Conservation (phyloP, 2,329 filamentous ascomycete genomes). For the Monosporascus sp. region DNA sequence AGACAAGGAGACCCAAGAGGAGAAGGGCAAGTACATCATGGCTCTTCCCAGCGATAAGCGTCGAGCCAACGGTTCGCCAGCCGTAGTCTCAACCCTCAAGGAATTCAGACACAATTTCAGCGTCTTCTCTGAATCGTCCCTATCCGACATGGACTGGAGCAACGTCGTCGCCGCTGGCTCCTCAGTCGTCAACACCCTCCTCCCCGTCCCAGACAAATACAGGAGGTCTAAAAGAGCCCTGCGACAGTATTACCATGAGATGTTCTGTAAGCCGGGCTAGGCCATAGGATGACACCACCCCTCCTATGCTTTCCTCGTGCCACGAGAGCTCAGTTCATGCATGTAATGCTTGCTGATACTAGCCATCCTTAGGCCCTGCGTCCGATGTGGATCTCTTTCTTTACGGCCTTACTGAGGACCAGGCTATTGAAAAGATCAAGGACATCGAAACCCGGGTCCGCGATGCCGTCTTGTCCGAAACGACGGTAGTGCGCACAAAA, state of each 20-base stretch:
- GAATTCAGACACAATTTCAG: slow-evolving; percentile 77
- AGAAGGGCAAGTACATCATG: slow-evolving; percentile 67
- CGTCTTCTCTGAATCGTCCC: slow-evolving; percentile 73
- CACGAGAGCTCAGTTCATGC: neutral
- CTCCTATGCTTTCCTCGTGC: too few relatives aligned
- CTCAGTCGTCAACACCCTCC: slow-evolving; percentile 71
- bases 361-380: slow-evolving; percentile 46
- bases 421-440: slow-evolving; percentile 79
- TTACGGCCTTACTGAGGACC: slow-evolving; percentile 70
- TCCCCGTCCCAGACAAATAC: slow-evolving; percentile 63
- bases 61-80: slow-evolving; percentile 56
- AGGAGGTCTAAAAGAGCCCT: slow-evolving; percentile 57
- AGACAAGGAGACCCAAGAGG: slow-evolving; percentile 49
- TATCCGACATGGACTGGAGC: slow-evolving; percentile 72
- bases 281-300: neutral
- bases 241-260: slow-evolving; percentile 74
- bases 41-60: slow-evolving; percentile 56
- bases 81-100: slow-evolving; percentile 60
- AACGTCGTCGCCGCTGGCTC: slow-evolving; percentile 80
- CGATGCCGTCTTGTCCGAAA: slow-evolving; percentile 76
- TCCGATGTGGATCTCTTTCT: slow-evolving; percentile 86
- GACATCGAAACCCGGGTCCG: slow-evolving; percentile 71
- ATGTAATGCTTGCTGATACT: neutral
- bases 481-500: slow-evolving; percentile 78
- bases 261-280: slow-evolving; percentile 45